phyloP scores from a whole-genome alignment of 257 asterid genomes.

The Ocimum tenuiflorum region DNA sequence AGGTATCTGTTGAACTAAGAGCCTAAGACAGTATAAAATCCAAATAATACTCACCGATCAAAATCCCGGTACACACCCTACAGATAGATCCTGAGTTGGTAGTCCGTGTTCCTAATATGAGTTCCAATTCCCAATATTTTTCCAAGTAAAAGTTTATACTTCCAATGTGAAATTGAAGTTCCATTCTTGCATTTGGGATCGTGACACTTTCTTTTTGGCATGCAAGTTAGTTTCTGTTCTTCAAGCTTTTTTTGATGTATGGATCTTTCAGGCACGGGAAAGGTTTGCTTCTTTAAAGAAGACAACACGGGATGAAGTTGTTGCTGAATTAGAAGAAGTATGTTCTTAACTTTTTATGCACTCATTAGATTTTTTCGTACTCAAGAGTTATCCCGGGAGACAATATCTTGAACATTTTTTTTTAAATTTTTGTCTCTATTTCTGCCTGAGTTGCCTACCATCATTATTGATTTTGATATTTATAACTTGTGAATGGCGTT shows the following conservation, averaged over 20 bases:
- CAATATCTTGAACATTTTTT: background rate
- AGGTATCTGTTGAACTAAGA: background rate
- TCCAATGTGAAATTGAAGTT: background rate
- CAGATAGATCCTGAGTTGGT: background rate
- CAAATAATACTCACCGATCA: background rate
- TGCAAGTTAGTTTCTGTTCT: background rate
- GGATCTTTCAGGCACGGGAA: slow-evolving; percentile 71
- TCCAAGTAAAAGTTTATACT: background rate
- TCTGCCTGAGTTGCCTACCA: background rate
- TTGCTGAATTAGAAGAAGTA: slow-evolving; percentile 90
- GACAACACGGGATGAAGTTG: slow-evolving; percentile 76
- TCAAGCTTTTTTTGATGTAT: slow-evolving; percentile 9
- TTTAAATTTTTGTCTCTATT: background rate
- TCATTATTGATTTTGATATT: slow-evolving; percentile 9
- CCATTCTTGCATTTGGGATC: background rate
- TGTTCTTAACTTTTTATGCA: slow-evolving; percentile 12
- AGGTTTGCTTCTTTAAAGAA: slow-evolving; percentile 76
- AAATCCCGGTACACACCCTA: background rate
- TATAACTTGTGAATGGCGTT: background rate
- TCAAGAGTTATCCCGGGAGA: too few species aligned
- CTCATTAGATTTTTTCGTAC: background rate
- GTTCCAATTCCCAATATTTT: background rate
- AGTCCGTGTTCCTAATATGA: background rate
- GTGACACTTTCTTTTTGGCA: background rate
- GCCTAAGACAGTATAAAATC: background rate